Evolutionary conservation across 768 basidiomycete species (phyloP), one percentile per base, ranked within the genome.

Genomic region (Polyporus arcularius): DNA sequence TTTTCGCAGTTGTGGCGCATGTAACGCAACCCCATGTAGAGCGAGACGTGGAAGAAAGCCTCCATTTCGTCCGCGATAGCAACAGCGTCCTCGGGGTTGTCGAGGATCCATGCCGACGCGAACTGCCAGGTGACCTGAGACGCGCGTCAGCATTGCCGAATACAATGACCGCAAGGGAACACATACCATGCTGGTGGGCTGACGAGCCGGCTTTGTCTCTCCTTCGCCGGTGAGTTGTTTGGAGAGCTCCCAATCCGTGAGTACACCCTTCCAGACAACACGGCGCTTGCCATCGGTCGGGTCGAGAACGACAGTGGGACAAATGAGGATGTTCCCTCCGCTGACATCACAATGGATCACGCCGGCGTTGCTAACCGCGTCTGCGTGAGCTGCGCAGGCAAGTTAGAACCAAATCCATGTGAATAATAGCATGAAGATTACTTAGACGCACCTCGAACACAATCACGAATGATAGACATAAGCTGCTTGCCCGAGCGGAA

Each of bases 401-500:
- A 26, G 21, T 26, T 26, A 26, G 21, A 26, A 26, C 21, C 21
- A 26, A 26, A 26, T 26, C 21, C 21, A 26, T 26, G 21, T 26
- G 21, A 26, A 26, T 26, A 26, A 26, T 26, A 26, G 21, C 21
- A 26, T 8, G 18, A 26, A 32, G 42, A n/a, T 0, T 14, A 57
- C 54, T n/a, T 16, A 59, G 53, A 46, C 15, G 10, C 12, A 47
- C 46, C 46, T 6, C 6, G n/a, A 21, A 64, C n/a, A 11, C 58
- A 52, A 31, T 56, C 53, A 4, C 16, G 16, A 5, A 64, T 26
- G 3, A 64, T 26, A 1, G 12, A 41, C 31, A 60, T n/a, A 2
- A 64, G 49, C 31, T 64, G 63, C 6, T 35, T 40, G 1, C 48
- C 40, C 9, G 16, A 52, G 16, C 11, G 26, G 54, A 60, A 60